These are phyloP conservation scores for Phialocephala subalpina DNA, from an alignment of 2,329 filamentous ascomycete species.

Conservation along the genomic window DNA sequence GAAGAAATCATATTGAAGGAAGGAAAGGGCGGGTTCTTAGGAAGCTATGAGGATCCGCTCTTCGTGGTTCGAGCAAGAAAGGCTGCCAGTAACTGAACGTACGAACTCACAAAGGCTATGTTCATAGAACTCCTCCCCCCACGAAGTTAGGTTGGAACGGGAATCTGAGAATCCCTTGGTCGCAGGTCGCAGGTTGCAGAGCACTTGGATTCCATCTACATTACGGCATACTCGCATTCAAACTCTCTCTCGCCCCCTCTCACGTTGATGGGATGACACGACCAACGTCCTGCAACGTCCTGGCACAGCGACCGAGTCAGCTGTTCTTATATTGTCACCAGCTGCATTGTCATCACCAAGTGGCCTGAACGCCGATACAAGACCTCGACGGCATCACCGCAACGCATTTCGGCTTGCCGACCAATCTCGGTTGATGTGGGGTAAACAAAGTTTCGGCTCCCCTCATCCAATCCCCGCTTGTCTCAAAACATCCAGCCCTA, in stretches of 20 bases:
- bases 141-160: not conserved
- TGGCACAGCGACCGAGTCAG: not conserved
- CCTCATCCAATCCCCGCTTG: conserved; percentile 1
- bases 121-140: not conserved
- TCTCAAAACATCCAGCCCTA: not conserved
- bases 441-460: conserved; percentile 7
- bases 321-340: not conserved
- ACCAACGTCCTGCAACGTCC: not conserved
- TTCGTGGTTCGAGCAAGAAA: conserved; percentile 50
- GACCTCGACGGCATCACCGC: not conserved
- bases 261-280: not conserved
- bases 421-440: conserved; percentile 17
- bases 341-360: not conserved
- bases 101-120: not conserved
- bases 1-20: conserved; percentile 60
- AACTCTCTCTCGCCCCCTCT: not conserved
- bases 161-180: not conserved
- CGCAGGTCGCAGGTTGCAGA: not conserved
- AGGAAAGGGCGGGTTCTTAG: conserved; percentile 39
- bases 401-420: not conserved
- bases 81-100: conserved; percentile 12
- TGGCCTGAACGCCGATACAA: not conserved
- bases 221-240: not conserved
- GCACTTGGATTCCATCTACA: not conserved
- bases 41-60: conserved; percentile 47